These are phyloP conservation scores for Mycena maculata DNA, from an alignment of 768 basidiomycete species.

Conservation along the genomic window DNA sequence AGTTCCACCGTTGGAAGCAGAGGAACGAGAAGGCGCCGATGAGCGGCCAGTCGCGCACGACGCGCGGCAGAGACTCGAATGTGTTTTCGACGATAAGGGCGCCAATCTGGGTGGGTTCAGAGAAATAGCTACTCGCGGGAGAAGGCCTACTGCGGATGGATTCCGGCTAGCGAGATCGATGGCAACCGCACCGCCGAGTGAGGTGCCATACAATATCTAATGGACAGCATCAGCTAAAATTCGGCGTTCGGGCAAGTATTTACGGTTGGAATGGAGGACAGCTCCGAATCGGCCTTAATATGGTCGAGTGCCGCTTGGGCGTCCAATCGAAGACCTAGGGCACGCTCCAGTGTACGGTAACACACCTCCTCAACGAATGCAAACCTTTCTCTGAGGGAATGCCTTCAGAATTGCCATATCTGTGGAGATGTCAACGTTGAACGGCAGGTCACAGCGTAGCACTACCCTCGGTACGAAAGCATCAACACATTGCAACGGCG, in stretches of 20 bases:
- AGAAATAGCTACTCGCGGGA: not conserved
- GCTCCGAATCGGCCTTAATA: slow-evolving; percentile 14
- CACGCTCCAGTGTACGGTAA: too few species aligned
- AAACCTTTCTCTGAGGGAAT: slow-evolving; percentile 28
- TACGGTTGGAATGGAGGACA: slow-evolving; percentile 28
- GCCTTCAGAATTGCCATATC: slow-evolving; percentile 31
- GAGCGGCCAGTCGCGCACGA: slow-evolving; percentile 1
- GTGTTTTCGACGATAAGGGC: slow-evolving; percentile 81
- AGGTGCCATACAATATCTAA: slow-evolving; percentile 67
- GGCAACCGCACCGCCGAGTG: slow-evolving; percentile 79
- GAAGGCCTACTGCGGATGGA: slow-evolving; percentile 54
- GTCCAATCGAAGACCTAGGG: slow-evolving; percentile 30
- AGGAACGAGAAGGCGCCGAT: slow-evolving; percentile 65
- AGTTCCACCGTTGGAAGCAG: slow-evolving; percentile 77
- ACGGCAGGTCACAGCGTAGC: not conserved
- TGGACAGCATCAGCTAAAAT: not conserved
- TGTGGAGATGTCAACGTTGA: not conserved
- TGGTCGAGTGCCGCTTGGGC: slow-evolving; percentile 35
- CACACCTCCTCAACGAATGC: not conserved
- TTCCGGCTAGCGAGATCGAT: slow-evolving; percentile 74
- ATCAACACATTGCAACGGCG: slow-evolving; percentile 30
- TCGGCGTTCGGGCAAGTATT: not conserved
- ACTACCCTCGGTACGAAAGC: slow-evolving; percentile 31
- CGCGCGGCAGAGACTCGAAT: slow-evolving; percentile 63
- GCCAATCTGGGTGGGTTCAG: slow-evolving; percentile 50